These are phyloP conservation scores for Cutaneotrichosporon sp. DNA, from an alignment of 1,284 basidiomycete genomes.

Conservation along the genomic window DNA sequence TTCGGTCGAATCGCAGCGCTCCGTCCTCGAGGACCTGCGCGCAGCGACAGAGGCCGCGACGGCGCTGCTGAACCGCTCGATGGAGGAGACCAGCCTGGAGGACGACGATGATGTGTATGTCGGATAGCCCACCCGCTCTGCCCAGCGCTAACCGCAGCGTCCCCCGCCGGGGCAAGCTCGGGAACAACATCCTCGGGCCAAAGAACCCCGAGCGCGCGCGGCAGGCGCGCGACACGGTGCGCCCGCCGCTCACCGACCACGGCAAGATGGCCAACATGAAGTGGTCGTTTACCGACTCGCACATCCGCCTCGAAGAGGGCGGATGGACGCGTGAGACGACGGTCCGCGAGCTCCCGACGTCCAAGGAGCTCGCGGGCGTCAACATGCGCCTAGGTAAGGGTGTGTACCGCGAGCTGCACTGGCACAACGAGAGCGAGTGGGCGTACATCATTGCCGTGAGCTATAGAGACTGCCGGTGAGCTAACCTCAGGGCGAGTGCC, in stretches of 20 bases:
- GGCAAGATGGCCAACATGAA: conserved; percentile 67
- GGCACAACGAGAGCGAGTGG: conserved; percentile 67
- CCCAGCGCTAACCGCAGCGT: conserved; percentile 21
- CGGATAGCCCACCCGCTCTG: background rate
- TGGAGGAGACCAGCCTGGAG: background rate
- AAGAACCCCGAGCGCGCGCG: conserved; percentile 59
- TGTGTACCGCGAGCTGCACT: conserved; percentile 67
- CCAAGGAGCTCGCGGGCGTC: conserved; percentile 64
- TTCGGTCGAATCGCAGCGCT: conserved; percentile 7
- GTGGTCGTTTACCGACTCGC: conserved; percentile 70
- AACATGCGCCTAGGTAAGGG: conserved; percentile 70
- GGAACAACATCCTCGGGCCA: conserved; percentile 62
- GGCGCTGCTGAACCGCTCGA: background rate
- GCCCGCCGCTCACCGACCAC: conserved; percentile 67
- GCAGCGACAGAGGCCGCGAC: background rate
- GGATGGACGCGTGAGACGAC: conserved; percentile 62
- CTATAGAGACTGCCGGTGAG: too few species aligned
- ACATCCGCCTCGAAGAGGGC: conserved; percentile 68
- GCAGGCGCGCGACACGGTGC: conserved; percentile 63
- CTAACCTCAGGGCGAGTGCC: conserved; percentile 66
- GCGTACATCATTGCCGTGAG: conserved; percentile 39
- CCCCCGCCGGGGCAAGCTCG: conserved; percentile 57
- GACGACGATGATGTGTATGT: background rate
- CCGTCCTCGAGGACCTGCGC: conserved; percentile 18
- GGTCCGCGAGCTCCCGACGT: conserved; percentile 65